Base-by-base conservation (phyloP, 2,329 filamentous ascomycete species). In the Corniculantispora saksenae region DNA sequence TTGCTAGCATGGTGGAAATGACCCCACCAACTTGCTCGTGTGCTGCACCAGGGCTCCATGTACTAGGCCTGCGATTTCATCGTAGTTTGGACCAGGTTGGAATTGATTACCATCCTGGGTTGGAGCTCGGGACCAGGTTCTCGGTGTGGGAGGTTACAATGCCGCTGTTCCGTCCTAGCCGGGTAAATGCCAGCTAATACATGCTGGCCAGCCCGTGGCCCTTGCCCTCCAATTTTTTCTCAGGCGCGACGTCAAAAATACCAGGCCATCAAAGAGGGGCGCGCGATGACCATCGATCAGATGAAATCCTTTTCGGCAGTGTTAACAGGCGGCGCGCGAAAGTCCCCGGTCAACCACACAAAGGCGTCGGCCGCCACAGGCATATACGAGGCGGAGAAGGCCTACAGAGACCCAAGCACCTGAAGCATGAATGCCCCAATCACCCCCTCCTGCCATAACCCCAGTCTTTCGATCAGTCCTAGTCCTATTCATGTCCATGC, bases 81-180 rank as follows among this genome's bases (percentile, higher is more conserved):
- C 58, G 58, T 51, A n/a, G 32, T 61, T 53, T 61, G 19, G 48
- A 61, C 60, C 27, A 56, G 40, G 40, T 54, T 35, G 38, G 60
- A 15, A 63, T 48, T 47, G 60, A 63, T 63, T 63, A 8, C 29
- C 60, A n/a, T 43, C n/a, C 21, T 51, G 9, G 48, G 9, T 35
- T 27, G 48, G n/a, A 61, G 32, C 47, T 43, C 40, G 25, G 35
- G 29, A 54, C 50, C 50, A 56, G 27, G 27, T n/a, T 47, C 60
- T 38, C 51, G 60, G 60, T 56, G 51, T 55, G 60, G 21, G n/a
- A 62, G 48, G 48, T 32, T 32, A n/a, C 59, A 50, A 35, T 43
- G 25, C 50, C 25, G 25, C 38, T 8, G 38, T 63, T 47, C 60
- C 60, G 60, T 47, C 50, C 9, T 32, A 55, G 50, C 60, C 60